A percentile compares a stretch with the other conserved stretches of the same genome.
Evolutionary conservation across 805 yeast species (phyloP).

Genomic region (Candida glaebosa): DNA sequence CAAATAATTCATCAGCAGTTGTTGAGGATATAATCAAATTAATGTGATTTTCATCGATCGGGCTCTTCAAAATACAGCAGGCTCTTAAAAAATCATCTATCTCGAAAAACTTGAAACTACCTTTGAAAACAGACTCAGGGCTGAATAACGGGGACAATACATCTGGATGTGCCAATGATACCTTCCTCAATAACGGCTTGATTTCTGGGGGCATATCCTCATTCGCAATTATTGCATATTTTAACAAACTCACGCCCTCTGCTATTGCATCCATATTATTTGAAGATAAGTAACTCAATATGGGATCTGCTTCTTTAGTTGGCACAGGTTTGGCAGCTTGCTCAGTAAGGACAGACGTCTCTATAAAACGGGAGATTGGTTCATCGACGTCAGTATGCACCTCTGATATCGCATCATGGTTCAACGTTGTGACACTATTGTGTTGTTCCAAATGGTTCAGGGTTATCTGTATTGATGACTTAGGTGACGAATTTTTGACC

Average conservation of each 20-base stretch:
- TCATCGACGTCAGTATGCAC: not conserved
- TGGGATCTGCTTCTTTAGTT: constrained; percentile 30
- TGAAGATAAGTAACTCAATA: constrained; percentile 33
- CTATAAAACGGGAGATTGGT: not conserved
- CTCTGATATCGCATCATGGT: not conserved
- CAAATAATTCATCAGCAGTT: constrained; percentile 26
- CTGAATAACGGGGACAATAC: constrained; percentile 28
- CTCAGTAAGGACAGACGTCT: not conserved
- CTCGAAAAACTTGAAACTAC: constrained; percentile 21
- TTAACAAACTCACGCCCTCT: constrained; percentile 37
- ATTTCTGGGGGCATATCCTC: constrained; percentile 30
- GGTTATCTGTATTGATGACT: not conserved
- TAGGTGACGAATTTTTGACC: not conserved
- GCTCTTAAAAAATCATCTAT: constrained; percentile 36
- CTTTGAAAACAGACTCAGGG: constrained; percentile 23
- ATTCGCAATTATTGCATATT: constrained; percentile 34
- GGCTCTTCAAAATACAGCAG: constrained; percentile 20
- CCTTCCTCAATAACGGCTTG: constrained; percentile 17
- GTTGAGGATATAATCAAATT: constrained; percentile 20
- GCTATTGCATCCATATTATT: constrained; percentile 22
- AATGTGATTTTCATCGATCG: constrained; percentile 18
- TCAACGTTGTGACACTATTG: not conserved
- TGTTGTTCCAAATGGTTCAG: not conserved
- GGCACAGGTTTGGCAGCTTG: not conserved
- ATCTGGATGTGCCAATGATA: constrained; percentile 28